Percentiles rank a stretch among this genome's conserved stretches.
phyloP scores from a whole-genome alignment of 2,329 filamentous ascomycete genomes.

The Penicillium sp. region DNA sequence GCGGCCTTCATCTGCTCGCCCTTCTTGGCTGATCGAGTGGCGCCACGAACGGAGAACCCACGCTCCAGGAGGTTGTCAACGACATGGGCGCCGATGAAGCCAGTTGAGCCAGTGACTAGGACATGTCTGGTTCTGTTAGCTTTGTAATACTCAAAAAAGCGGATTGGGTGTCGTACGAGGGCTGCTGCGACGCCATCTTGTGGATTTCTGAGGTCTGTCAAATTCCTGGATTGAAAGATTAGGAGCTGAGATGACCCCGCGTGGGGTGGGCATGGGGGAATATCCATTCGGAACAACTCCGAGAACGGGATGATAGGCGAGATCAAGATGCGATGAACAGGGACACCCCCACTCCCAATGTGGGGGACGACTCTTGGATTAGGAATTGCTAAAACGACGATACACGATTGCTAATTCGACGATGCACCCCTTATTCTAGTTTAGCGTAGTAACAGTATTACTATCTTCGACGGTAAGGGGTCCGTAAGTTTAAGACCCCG shows the following conservation, averaged over 20 bases:
- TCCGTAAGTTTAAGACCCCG: no score
- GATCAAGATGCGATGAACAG: background rate
- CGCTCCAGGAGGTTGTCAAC: constrained; percentile 34
- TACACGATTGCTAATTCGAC: no score
- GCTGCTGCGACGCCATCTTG: constrained; percentile 13
- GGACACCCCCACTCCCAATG: background rate
- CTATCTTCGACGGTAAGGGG: no score
- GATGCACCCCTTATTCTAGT: no score
- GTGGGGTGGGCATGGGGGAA: constrained; percentile 4
- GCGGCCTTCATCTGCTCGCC: constrained; percentile 46
- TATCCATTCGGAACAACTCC: constrained; percentile 9
- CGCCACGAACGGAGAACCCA: constrained; percentile 33
- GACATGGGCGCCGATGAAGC: constrained; percentile 40
- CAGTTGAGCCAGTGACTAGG: constrained; percentile 38
- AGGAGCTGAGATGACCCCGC: constrained; percentile 1
- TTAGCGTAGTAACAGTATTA: no score
- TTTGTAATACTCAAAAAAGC: rapidly evolving
- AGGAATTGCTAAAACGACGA: no score
- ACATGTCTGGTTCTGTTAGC: constrained; percentile 22
- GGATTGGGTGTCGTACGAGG: constrained; percentile 10
- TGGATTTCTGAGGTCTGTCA: background rate
- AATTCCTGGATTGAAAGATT: background rate
- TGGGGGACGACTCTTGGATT: background rate
- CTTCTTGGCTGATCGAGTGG: constrained; percentile 33
- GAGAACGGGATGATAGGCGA: background rate